Base-by-base conservation (phyloP, 176 grass and related monocot species). In the Rhynchospora breviuscula region DNA sequence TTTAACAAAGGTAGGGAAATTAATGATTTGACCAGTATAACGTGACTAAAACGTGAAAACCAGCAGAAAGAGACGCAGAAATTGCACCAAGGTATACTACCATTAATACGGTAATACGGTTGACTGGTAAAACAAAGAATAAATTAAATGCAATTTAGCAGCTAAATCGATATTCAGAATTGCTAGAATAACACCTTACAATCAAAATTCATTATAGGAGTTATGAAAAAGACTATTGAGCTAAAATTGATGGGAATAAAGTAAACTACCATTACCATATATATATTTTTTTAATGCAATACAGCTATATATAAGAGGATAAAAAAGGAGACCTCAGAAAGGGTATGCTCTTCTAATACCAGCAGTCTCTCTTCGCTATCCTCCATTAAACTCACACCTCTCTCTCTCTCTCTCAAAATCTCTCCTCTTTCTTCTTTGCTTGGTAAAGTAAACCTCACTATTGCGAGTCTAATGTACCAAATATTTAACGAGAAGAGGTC, bases 291-390 rank as follows among this genome's bases (percentile, higher is more conserved):
- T 12, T 59, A 59, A 59, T 8, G n/a, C 7, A n/a, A 69, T 7
- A 19, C 15, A 40, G 67, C 40, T 70, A 46, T 8, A 12, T 70
- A 46, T 8, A 12, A 13, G 23, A 45, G 31, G 44, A 22, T 7
- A 10, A 43, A 66, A 67, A 80, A 21, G 18, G 7, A 67, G 40
- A 82, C 59, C 59, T 82, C 79, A 82, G 59, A 47, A 66, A 81
- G 56, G 79, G 58, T 64, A 48, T 66, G 59, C n/a, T 81, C 79
- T 29, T 82, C 79, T 48, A 52, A 58, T 82, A 82, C 17, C 12
- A 82, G 79, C 33, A 82, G 35, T 45, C 60, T 82, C 13, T 82
- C 79, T 49, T 82, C 79, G 59, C 35, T 64, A 53, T 17, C 62
- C 59, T 15, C 79, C 79, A 65, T 82, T 51, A 49, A 81, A n/a